Evolutionary conservation across 2,329 filamentous ascomycete species (phyloP).

Genomic region (Hymenoscyphus salicellus): DNA sequence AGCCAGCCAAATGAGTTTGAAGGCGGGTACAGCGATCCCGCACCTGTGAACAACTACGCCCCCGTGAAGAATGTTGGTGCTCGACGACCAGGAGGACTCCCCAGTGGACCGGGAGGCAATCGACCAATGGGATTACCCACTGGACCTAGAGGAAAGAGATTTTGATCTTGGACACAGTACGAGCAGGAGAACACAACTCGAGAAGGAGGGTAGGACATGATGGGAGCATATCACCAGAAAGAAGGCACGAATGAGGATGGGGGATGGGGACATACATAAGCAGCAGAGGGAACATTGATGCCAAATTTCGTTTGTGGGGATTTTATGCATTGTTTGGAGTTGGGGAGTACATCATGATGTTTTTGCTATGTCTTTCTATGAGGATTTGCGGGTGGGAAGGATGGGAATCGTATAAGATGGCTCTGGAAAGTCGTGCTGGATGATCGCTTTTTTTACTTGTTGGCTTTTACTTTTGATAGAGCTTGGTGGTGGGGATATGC

Average conservation of each 20-base stretch:
- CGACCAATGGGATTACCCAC: conserved; percentile 27
- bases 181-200: no score
- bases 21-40: conserved; percentile 34
- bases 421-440: not conserved
- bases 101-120: conserved; percentile 16
- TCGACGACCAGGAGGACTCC: conserved; percentile 38
- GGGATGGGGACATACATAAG: not conserved
- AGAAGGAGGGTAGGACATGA: not conserved
- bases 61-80: conserved; percentile 31
- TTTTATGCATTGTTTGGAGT: conserved; percentile 6
- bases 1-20: conserved; percentile 43
- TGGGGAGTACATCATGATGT: not conserved
- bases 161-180: not conserved
- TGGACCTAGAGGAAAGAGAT: conserved; percentile 29
- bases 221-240: not conserved
- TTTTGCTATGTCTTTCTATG: not conserved
- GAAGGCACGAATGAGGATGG: not conserved
- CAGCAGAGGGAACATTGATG: not conserved
- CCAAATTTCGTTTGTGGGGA: not conserved
- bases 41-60: not conserved
- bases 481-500: not conserved
- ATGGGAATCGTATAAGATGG: not conserved
- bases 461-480: not conserved
- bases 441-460: not conserved
- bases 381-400: not conserved